Evolutionary conservation across 768 basidiomycete genomes (phyloP).

Genomic region (Dacryopinax primogenitus): DNA sequence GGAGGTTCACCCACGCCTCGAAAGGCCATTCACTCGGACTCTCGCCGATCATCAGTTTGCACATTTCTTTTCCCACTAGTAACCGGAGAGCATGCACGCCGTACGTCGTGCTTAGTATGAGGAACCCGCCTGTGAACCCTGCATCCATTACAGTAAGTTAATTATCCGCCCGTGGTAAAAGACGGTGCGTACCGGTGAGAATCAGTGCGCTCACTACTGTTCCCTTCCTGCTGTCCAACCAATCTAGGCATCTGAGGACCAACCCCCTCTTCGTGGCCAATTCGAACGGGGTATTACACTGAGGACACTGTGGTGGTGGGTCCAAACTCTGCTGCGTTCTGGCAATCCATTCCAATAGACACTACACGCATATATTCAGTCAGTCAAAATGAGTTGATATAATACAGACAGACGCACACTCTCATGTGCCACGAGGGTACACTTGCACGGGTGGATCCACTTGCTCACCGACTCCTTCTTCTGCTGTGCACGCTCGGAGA

Average conservation of each 20-base stretch:
- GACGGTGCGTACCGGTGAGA: background rate
- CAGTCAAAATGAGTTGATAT: background rate
- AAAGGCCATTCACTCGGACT: constrained; percentile 64
- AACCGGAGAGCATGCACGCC: constrained; percentile 58
- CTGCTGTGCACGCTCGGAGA: background rate
- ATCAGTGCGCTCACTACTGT: background rate
- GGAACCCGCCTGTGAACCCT: background rate
- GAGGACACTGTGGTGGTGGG: constrained; percentile 54
- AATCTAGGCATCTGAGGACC: constrained; percentile 39
- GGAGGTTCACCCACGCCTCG: constrained; percentile 63
- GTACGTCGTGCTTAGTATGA: constrained; percentile 46
- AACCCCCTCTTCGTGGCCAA: constrained; percentile 51
- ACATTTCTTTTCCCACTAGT: constrained; percentile 65
- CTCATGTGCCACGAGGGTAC: constrained; percentile 70
- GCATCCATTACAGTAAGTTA: background rate
- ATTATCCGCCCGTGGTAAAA: background rate
- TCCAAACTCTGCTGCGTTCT: constrained; percentile 46
- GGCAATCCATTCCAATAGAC: constrained; percentile 68
- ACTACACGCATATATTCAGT: constrained; percentile 26
- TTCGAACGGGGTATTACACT: constrained; percentile 55
- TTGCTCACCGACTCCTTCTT: constrained; percentile 33
- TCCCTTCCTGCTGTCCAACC: constrained; percentile 31
- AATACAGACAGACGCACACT: background rate
- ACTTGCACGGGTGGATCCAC: constrained; percentile 73
- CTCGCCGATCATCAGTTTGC: constrained; percentile 47